Evolutionary conservation across 768 basidiomycete genomes (phyloP).

Genomic region (Coprinellus micaceus): DNA sequence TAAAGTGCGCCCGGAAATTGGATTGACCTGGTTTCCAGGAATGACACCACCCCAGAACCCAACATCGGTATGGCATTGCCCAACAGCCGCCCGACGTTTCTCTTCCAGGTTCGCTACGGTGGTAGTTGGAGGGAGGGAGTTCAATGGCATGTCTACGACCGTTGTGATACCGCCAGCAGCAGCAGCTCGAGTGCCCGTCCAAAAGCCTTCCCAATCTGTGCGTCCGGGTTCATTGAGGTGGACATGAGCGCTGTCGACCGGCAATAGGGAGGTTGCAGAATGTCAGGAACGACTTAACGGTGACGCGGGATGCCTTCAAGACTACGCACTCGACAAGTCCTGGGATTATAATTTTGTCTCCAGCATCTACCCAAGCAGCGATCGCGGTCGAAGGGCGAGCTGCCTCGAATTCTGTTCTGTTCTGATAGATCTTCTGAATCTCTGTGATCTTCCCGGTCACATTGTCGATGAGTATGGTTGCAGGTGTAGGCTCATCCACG

Average conservation of each 20-base stretch:
- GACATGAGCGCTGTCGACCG: constrained; percentile 67
- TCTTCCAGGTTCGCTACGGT: constrained; percentile 68
- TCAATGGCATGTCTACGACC: constrained; percentile 96
- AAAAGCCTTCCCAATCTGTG: constrained; percentile 92
- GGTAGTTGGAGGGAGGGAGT: constrained; percentile 95
- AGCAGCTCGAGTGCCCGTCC: constrained; percentile 87
- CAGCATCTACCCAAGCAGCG: constrained; percentile 51
- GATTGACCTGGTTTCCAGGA: constrained; percentile 77
- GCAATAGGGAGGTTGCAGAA: constrained; percentile 3
- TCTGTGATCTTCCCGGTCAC: constrained; percentile 57
- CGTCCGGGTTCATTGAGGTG: constrained; percentile 94
- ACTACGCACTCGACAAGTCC: constrained; percentile 74
- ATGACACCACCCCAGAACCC: constrained; percentile 96
- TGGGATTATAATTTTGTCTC: constrained; percentile 60
- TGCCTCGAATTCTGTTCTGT: constrained; percentile 26
- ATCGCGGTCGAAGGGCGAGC: constrained; percentile 16
- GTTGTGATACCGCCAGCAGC: constrained; percentile 94
- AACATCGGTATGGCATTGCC: constrained; percentile 76
- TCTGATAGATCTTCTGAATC: constrained; percentile 35
- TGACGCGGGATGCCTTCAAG: too few species aligned
- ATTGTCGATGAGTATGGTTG: constrained; percentile 61
- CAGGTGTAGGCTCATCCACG: constrained; percentile 45
- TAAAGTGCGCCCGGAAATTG: constrained; percentile 1
- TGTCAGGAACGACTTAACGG: too few species aligned
- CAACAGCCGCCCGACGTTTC: constrained; percentile 69